Conservation (phyloP, 257 asterid genomes). For the Solanum chiquidenum region DNA sequence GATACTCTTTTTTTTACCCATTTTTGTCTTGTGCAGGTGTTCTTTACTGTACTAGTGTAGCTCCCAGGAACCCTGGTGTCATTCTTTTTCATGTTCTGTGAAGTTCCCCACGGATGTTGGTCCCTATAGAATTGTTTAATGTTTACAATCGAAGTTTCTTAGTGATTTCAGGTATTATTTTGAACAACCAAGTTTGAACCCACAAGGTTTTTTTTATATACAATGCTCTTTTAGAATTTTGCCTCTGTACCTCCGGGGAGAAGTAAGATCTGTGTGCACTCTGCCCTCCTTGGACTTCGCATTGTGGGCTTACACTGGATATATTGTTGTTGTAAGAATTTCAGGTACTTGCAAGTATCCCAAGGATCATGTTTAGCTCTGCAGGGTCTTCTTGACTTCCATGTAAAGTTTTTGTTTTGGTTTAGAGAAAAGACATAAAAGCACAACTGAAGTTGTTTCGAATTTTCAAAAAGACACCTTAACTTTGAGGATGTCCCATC, state of each 20-base stretch:
- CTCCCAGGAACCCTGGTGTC: background rate
- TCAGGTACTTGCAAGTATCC: background rate
- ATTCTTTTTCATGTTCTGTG: background rate
- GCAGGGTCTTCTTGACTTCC: background rate
- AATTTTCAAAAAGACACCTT: no score
- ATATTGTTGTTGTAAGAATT: no score
- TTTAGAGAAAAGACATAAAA: no score
- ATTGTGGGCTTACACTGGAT: background rate
- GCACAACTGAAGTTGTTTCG: no score
- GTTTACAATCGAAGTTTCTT: background rate
- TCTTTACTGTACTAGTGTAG: background rate
- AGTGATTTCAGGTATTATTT: background rate
- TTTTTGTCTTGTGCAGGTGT: background rate
- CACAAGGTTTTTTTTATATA: background rate
- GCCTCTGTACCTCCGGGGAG: background rate
- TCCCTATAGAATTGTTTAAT: background rate
- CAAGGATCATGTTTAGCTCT: background rate
- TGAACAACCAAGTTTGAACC: background rate
- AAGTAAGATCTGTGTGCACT: background rate
- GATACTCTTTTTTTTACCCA: background rate
- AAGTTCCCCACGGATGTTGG: background rate
- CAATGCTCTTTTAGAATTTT: background rate
- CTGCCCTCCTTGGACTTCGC: background rate
- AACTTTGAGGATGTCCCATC: no score
- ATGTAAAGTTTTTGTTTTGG: background rate